phyloP scores from a whole-genome alignment of 805 yeast genomes.

The Candida odintsovae region DNA sequence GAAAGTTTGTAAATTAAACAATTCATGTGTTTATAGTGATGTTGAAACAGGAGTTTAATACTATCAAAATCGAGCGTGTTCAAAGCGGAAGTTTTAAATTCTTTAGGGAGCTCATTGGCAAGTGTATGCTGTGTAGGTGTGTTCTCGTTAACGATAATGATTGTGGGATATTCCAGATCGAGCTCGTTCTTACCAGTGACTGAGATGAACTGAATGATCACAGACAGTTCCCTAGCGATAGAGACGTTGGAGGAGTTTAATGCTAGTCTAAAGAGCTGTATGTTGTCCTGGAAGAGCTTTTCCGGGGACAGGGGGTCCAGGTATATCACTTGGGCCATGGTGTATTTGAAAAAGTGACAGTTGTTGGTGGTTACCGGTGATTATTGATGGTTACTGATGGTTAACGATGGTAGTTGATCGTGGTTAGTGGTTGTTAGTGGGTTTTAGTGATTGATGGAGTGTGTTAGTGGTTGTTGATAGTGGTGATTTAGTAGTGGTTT shows the following conservation, averaged over 20 bases:
- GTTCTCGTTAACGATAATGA: conserved; percentile 19
- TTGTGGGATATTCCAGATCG: conserved; percentile 22
- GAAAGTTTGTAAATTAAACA: conserved; percentile 13
- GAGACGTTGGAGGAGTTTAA: conserved; percentile 3
- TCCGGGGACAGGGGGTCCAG: conserved; percentile 13
- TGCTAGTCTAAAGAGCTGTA: conserved; percentile 12
- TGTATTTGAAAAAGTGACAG: background rate
- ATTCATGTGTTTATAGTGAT: conserved; percentile 22
- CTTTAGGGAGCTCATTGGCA: background rate
- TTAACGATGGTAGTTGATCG: too few relatives aligned
- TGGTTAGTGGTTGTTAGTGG: too few relatives aligned
- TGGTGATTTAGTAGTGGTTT: too few relatives aligned
- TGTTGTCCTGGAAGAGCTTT: conserved; percentile 5
- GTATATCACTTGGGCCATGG: conserved; percentile 20
- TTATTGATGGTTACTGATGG: background rate
- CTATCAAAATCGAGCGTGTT: conserved; percentile 12
- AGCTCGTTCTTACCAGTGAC: conserved; percentile 22
- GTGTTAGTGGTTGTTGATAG: too few relatives aligned
- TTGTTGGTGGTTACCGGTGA: background rate
- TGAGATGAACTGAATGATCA: conserved; percentile 13
- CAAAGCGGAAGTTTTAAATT: background rate
- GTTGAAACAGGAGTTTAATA: conserved; percentile 8
- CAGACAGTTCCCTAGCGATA: conserved; percentile 12
- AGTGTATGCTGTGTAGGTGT: background rate
- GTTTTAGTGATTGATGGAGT: too few relatives aligned